Base-by-base conservation (phyloP, 345 rosid genomes). In the Arabidopsis arenosa region DNA sequence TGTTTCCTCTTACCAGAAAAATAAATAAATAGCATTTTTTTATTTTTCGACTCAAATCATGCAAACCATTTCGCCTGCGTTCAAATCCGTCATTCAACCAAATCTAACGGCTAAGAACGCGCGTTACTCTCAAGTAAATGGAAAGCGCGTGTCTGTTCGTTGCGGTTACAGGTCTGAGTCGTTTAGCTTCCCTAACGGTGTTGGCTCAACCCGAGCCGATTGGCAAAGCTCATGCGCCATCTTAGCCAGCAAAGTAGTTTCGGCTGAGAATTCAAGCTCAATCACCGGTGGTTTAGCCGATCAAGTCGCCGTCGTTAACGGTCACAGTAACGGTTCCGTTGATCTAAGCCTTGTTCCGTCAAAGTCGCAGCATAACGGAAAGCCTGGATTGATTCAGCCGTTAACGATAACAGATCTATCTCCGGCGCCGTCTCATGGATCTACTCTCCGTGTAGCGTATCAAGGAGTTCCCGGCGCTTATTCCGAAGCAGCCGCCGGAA, bases 401-500 rank as follows among this genome's bases (percentile, higher is more conserved):
- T 71, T 94, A 14, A 82, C 93, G 2, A 89, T 92, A 7, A 89
- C 89, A 1, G 97, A 94, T 70, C 87, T 94, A 1, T 84, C 93
- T 0, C 98, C 95, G 36, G 92, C 96, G 6, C 97, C 98, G 21
- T 79, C 83, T 80, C 98, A 94, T 55, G 98, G 98, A 10, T 87
- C 98, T 0, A 84, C 67, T 52, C 88, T 92, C 39, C 87, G 95
- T 2, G 98, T 94, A 9, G 96, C 98, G 21, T 79, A 73, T 9
- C 98, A 92, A 75, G 98, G 98, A 39, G 96, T 86, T 18, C 98
- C 98, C 1, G 98, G 98, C 0, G 98, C 98, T 2, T 94, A 94
- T 52, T 92, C 97, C 0, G 97, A 94, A 75, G 95, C 97, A 0
- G 98, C 98, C 0, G 96, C 98, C 1, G 97, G 95, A 3, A 94